Evolutionary conservation across 2,329 filamentous ascomycete species (phyloP).

Genomic region (Xylariaceae sp.): DNA sequence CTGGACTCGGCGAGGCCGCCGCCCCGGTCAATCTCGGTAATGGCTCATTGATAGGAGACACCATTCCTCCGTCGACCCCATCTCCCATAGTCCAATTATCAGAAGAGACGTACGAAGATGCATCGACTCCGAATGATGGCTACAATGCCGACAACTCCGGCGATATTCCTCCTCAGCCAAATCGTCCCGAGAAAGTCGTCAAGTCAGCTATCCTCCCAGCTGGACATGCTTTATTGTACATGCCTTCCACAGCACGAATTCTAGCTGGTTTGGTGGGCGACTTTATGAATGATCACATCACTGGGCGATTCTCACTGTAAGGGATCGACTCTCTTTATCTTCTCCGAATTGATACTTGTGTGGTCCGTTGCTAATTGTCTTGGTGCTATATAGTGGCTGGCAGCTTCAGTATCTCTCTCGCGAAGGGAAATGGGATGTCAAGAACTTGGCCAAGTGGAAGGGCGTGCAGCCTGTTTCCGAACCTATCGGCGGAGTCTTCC

Average conservation of each 20-base stretch:
- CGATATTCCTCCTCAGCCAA: conserved; percentile 44
- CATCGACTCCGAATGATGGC: conserved; percentile 45
- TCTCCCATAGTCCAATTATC: no score
- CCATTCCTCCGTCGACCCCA: conserved; percentile 29
- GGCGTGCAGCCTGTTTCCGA: conserved; percentile 70
- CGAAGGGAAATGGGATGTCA: conserved; percentile 96
- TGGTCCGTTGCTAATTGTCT: neutral
- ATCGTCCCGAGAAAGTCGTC: conserved; percentile 50
- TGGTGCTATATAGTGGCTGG: conserved; percentile 55
- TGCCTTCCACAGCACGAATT: conserved; percentile 66
- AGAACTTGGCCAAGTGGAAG: conserved; percentile 90
- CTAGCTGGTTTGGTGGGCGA: conserved; percentile 77
- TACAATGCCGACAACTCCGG: conserved; percentile 29
- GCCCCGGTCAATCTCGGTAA: conserved; percentile 41
- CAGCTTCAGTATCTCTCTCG: conserved; percentile 84
- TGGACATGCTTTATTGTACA: conserved; percentile 81
- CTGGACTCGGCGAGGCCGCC: conserved; percentile 42
- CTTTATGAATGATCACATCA: conserved; percentile 71
- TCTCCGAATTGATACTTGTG: no score
- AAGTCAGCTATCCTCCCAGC: conserved; percentile 66
- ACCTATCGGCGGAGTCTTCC: conserved; percentile 73
- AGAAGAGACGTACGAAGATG: conserved; percentile 34
- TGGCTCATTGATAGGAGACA: conserved; percentile 24
- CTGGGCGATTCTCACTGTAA: conserved; percentile 65
- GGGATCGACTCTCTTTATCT: conserved; percentile 1